phyloP scores from a whole-genome alignment of 371 early-diverging fungal species.

The Rhizomucor pusillus region DNA sequence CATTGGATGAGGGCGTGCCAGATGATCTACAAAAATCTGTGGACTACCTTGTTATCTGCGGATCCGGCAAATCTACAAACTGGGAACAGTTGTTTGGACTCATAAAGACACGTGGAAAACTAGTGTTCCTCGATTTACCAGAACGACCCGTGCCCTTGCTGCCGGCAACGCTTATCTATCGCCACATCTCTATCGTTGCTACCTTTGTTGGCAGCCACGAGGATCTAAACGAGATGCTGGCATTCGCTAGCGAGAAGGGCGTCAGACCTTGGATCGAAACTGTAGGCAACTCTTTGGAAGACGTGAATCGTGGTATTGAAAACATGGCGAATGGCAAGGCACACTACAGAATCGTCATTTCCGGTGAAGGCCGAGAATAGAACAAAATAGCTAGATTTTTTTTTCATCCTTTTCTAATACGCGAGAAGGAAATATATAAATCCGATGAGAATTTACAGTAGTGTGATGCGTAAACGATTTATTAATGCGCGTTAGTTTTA shows the following conservation, averaged over 20 bases:
- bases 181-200: constrained; percentile 58
- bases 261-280: constrained; percentile 68
- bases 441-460: no score
- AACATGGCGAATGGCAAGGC: constrained; percentile 61
- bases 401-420: no score
- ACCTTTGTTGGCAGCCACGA: constrained; percentile 67
- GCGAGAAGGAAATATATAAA: no score
- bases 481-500: not conserved
- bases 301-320: constrained; percentile 65
- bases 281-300: constrained; percentile 50
- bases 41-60: constrained; percentile 59
- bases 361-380: constrained; percentile 22
- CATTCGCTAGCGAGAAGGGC: constrained; percentile 65
- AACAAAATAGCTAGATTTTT: not conserved
- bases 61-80: constrained; percentile 46
- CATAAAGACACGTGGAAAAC: constrained; percentile 53
- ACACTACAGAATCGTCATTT: constrained; percentile 69
- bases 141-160: constrained; percentile 50
- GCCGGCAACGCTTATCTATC: constrained; percentile 42
- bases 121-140: constrained; percentile 69
- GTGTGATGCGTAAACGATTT: no score
- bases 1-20: constrained; percentile 11
- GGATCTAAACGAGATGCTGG: constrained; percentile 63
- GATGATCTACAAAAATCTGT: constrained; percentile 23
- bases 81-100: constrained; percentile 48